Percentiles rank a stretch among this genome's conserved stretches.
Evolutionary conservation across 305 asterid species (phyloP).

Genomic region (Fraxinus velutina): DNA sequence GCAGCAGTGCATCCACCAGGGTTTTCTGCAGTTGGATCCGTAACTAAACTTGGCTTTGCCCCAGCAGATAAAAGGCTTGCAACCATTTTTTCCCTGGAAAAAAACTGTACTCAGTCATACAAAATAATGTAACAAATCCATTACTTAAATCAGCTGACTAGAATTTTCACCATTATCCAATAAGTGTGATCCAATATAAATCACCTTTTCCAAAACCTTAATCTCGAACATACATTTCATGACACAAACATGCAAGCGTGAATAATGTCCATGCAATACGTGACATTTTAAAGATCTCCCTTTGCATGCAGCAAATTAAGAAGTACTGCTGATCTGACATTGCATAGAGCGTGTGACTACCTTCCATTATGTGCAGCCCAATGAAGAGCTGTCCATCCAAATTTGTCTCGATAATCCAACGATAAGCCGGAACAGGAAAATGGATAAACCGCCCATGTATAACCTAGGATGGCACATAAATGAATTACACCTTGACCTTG

Average conservation of each 20-base stretch:
- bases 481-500: slow-evolving; percentile 95
- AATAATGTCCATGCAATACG: not conserved
- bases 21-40: slow-evolving; percentile 78
- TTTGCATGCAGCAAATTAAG: not conserved
- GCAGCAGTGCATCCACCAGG: slow-evolving; percentile 83
- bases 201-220: not conserved
- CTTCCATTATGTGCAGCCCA: slow-evolving; percentile 97
- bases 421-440: slow-evolving; percentile 80
- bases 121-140: not conserved
- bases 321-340: not conserved
- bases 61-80: slow-evolving; percentile 88
- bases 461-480: slow-evolving; percentile 87
- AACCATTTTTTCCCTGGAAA: slow-evolving; percentile 85
- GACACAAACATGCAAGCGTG: not conserved
- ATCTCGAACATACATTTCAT: slow-evolving; percentile 2
- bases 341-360: slow-evolving; percentile 29
- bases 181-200: not conserved
- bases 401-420: slow-evolving; percentile 83
- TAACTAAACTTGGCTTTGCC: slow-evolving; percentile 85
- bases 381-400: slow-evolving; percentile 97
- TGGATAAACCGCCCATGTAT: slow-evolving; percentile 81
- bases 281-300: not conserved
- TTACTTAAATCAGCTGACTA: not conserved
- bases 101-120: slow-evolving; percentile 1
- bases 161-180: not conserved